These are phyloP conservation scores for Hura crepitans DNA, from an alignment of 441 rosid genomes.

Conservation along the genomic window DNA sequence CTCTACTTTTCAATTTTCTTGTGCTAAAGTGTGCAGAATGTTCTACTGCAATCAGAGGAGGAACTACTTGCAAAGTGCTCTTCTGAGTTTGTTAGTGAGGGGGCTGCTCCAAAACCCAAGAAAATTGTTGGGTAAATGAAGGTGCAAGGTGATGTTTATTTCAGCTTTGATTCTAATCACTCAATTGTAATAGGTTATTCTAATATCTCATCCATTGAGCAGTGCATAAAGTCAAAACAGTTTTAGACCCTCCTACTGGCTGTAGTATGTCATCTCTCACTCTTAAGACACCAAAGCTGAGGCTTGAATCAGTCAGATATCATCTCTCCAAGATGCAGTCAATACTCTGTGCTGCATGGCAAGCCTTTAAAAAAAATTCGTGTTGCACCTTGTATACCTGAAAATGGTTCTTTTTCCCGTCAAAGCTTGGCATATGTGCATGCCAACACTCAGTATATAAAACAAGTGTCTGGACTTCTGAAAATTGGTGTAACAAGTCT, in stretches of 20 bases:
- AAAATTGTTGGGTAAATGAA: constrained; percentile 87
- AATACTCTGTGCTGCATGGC: constrained; percentile 61
- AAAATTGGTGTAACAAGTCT: constrained; percentile 85
- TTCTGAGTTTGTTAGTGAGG: constrained; percentile 59
- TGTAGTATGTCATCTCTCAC: constrained; percentile 70
- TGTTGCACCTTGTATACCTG: constrained; percentile 51
- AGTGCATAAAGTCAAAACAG: constrained; percentile 85
- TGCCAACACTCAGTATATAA: constrained; percentile 87
- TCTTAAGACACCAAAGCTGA: constrained; percentile 49
- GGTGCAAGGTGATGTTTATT: constrained; percentile 68
- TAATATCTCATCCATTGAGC: constrained; percentile 29
- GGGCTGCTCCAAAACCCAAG: constrained; percentile 74
- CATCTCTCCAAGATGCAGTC: constrained; percentile 59
- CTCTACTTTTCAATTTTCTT: constrained; percentile 20
- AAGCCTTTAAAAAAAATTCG: constrained; percentile 59
- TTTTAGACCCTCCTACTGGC: constrained; percentile 74
- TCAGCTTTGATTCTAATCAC: constrained; percentile 15
- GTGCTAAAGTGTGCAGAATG: constrained; percentile 57
- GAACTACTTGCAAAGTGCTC: constrained; percentile 73
- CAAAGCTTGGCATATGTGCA: constrained; percentile 93
- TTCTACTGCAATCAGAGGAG: constrained; percentile 94
- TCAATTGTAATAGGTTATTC: constrained; percentile 22
- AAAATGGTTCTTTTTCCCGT: constrained; percentile 73
- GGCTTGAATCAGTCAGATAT: constrained; percentile 53
- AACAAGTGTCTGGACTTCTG: constrained; percentile 87